phyloP scores from a whole-genome alignment of 345 rosid genomes.

The Mercurialis annua region DNA sequence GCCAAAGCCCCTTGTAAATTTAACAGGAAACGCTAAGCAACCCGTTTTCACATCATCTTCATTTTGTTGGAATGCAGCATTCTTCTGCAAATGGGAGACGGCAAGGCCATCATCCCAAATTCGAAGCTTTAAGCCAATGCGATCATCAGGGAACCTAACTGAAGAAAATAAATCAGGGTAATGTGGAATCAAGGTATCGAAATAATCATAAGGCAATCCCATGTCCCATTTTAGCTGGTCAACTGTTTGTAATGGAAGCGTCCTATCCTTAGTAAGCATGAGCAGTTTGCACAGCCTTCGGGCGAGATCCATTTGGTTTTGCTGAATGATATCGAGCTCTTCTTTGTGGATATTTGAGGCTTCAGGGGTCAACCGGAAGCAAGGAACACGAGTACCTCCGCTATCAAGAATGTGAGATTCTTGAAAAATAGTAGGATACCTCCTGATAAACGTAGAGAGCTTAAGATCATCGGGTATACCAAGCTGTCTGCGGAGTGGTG shows the following conservation, averaged over 20 bases:
- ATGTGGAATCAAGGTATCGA: slow-evolving; percentile 36
- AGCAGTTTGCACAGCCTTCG: slow-evolving; percentile 64
- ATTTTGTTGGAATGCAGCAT: slow-evolving; percentile 29
- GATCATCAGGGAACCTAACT: slow-evolving; percentile 47
- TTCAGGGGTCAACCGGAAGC: slow-evolving; percentile 57
- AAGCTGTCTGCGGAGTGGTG: slow-evolving; percentile 56
- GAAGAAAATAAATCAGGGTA: slow-evolving; percentile 47
- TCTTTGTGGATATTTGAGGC: slow-evolving; percentile 43
- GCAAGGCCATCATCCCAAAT: slow-evolving; percentile 60
- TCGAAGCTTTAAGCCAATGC: slow-evolving; percentile 51
- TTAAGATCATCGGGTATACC: slow-evolving; percentile 58
- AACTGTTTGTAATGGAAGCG: slow-evolving; percentile 63
- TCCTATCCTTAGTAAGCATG: slow-evolving; percentile 61
- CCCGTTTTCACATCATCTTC: slow-evolving; percentile 24
- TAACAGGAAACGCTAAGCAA: slow-evolving; percentile 56
- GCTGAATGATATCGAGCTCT: slow-evolving; percentile 28
- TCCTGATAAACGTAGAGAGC: slow-evolving; percentile 60
- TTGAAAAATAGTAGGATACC: slow-evolving; percentile 58
- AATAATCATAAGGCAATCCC: slow-evolving; percentile 70
- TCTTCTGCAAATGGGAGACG: slow-evolving; percentile 50
- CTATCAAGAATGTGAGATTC: slow-evolving; percentile 52
- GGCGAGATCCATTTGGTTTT: slow-evolving; percentile 33
- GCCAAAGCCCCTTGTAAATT: slow-evolving; percentile 81
- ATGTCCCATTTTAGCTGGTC: slow-evolving; percentile 86
- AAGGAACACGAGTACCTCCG: slow-evolving; percentile 77